Conservation (phyloP, 805 yeast genomes). For the Candida ulmi region DNA sequence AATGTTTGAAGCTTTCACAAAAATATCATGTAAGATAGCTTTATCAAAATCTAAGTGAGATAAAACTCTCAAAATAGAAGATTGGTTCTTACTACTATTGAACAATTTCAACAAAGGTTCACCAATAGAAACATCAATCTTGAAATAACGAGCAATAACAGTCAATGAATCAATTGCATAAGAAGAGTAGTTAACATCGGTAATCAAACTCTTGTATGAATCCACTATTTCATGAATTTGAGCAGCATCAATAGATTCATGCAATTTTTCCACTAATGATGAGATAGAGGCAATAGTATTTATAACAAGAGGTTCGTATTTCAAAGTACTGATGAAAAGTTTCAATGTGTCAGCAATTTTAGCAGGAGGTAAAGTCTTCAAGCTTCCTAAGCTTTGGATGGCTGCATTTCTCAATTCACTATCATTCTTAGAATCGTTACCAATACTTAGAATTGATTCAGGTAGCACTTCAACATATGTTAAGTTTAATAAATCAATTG, state of each 20-base stretch:
- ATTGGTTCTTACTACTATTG: conserved; percentile 13
- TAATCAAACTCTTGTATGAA: conserved; percentile 9
- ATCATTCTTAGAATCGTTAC: conserved; percentile 28
- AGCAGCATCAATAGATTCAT: conserved; percentile 6
- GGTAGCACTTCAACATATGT: conserved; percentile 17
- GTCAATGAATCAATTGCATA: conserved; percentile 19
- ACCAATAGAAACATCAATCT: conserved; percentile 17
- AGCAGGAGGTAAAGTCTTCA: conserved; percentile 20
- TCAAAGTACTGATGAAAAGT: conserved; percentile 27
- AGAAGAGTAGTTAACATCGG: conserved; percentile 8
- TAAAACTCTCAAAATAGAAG: conserved; percentile 19
- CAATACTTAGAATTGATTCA: conserved; percentile 28
- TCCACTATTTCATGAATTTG: conserved; percentile 8
- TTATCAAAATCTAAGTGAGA: conserved; percentile 16
- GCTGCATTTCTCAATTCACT: conserved; percentile 34
- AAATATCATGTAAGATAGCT: conserved; percentile 12
- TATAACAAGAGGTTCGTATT: conserved; percentile 30
- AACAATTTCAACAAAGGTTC: conserved; percentile 13
- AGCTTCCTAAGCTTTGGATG: conserved; percentile 24
- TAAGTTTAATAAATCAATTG: conserved; percentile 22
- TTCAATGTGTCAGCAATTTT: conserved; percentile 25
- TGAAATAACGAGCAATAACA: conserved; percentile 13
- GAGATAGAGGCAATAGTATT: conserved; percentile 26
- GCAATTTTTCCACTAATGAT: conserved; percentile 14
- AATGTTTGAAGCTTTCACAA: conserved; percentile 15